Evolutionary conservation across 805 yeast species (phyloP).

Genomic region (Starmerella bombicola): DNA sequence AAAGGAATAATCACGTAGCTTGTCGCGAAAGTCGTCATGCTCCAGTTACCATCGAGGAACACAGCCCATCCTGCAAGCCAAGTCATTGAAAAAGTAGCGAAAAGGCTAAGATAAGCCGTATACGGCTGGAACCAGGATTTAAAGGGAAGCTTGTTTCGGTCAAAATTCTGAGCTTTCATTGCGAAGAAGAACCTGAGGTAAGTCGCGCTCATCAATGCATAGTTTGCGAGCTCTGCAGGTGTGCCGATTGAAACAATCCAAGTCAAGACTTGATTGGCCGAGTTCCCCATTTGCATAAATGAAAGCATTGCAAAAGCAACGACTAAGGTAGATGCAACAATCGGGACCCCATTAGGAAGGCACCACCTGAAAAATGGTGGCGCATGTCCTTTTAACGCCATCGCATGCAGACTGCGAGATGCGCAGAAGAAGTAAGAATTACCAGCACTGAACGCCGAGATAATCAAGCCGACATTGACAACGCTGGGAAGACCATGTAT

Average conservation of each 20-base stretch:
- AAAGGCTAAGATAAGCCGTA: constrained; percentile 39
- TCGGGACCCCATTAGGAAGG: constrained; percentile 57
- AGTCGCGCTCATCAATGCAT: constrained; percentile 43
- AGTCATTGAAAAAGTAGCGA: constrained; percentile 39
- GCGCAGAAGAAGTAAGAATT: constrained; percentile 69
- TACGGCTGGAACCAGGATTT: constrained; percentile 50
- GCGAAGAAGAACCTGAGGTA: constrained; percentile 54
- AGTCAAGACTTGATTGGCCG: constrained; percentile 49
- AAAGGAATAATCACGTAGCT: constrained; percentile 61
- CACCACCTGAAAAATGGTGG: constrained; percentile 55
- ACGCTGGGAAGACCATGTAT: constrained; percentile 60
- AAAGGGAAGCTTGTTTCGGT: constrained; percentile 38
- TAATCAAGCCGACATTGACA: constrained; percentile 63
- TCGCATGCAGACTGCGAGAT: constrained; percentile 52
- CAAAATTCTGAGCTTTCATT: constrained; percentile 40
- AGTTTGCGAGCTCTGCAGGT: constrained; percentile 53
- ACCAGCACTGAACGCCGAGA: constrained; percentile 74
- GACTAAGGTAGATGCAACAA: constrained; percentile 38
- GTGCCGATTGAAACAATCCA: constrained; percentile 68
- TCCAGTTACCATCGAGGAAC: constrained; percentile 57
- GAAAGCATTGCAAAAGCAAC: constrained; percentile 52
- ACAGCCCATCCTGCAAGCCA: constrained; percentile 57
- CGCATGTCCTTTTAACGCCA: constrained; percentile 61
- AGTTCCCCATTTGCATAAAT: constrained; percentile 47
- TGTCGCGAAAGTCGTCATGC: constrained; percentile 48